Evolutionary conservation across 2,329 filamentous ascomycete species (phyloP).

Genomic region (Aspergillus tamarii): DNA sequence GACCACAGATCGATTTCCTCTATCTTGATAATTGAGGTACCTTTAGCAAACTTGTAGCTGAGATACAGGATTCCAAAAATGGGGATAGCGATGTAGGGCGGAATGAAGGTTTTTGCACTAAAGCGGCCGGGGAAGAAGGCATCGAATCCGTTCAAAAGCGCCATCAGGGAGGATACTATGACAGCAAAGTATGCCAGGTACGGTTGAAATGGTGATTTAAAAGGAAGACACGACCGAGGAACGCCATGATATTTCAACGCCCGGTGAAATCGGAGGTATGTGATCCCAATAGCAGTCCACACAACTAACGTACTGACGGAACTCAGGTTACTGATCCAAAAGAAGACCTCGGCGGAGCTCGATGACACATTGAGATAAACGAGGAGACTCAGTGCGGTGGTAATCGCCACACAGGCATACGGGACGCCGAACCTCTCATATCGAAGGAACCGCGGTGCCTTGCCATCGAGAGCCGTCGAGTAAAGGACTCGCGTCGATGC

Average conservation of each 20-base stretch:
- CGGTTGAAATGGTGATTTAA: conserved; percentile 53
- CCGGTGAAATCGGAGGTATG: conserved; percentile 57
- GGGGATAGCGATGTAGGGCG: conserved; percentile 61
- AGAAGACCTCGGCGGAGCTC: conserved; percentile 61
- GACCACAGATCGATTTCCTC: conserved; percentile 33
- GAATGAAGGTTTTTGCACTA: conserved; percentile 62
- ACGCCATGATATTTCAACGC: conserved; percentile 46
- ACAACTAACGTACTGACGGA: conserved; percentile 46
- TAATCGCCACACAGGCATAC: conserved; percentile 56
- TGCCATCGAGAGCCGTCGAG: conserved; percentile 40
- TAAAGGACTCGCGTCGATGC: conserved; percentile 42
- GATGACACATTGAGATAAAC: conserved; percentile 65
- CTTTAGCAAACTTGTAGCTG: conserved; percentile 40
- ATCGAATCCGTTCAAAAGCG: conserved; percentile 69
- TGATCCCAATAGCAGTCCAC: conserved; percentile 62
- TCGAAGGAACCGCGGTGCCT: conserved; percentile 38
- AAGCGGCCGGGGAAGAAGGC: conserved; percentile 26
- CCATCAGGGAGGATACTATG: conserved; percentile 59
- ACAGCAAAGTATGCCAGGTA: conserved; percentile 63
- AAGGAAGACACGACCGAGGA: conserved; percentile 44
- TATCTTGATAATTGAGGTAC: conserved; percentile 35
- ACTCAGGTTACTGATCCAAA: conserved; percentile 68
- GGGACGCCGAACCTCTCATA: conserved; percentile 57
- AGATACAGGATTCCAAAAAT: conserved; percentile 56
- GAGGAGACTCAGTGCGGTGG: conserved; percentile 60